Evolutionary conservation across 2,329 filamentous ascomycete species (phyloP).

Genomic region (Fusarium illudens): DNA sequence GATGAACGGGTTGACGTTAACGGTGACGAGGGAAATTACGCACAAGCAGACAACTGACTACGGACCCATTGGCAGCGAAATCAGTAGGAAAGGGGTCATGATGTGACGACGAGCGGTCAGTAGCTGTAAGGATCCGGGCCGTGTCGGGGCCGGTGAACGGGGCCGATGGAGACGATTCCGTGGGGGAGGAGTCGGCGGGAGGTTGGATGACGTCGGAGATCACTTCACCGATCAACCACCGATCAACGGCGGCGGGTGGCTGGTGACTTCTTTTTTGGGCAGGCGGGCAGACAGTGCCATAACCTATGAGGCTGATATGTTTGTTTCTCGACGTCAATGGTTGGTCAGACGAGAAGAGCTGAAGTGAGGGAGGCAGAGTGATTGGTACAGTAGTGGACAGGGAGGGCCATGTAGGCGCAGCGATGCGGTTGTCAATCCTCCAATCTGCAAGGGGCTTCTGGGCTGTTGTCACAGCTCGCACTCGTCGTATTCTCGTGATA

Average conservation of each 20-base stretch:
- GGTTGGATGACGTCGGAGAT: neutral
- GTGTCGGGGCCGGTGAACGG: constrained; percentile 23
- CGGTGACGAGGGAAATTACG: neutral
- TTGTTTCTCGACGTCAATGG: neutral
- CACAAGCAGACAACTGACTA: neutral
- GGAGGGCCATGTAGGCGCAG: no score
- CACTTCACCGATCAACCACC: neutral
- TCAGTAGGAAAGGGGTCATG: constrained; percentile 1
- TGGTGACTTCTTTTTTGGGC: neutral
- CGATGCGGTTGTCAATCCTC: neutral
- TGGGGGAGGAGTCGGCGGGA: neutral
- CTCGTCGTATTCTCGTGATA: neutral
- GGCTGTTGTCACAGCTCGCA: neutral
- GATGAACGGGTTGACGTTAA: neutral
- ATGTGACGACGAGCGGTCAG: constrained; percentile 2
- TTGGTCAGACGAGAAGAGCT: neutral
- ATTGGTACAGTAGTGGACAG: neutral
- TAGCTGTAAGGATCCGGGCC: constrained; percentile 3
- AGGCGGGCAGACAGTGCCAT: neutral
- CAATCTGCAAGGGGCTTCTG: neutral
- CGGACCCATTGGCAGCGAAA: neutral
- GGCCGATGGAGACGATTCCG: constrained; percentile 10
- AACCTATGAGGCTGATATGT: neutral
- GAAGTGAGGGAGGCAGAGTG: neutral
- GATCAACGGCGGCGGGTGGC: neutral